Conservation (phyloP, 2,329 filamentous ascomycete species). For the Cryphonectria naterciae region DNA sequence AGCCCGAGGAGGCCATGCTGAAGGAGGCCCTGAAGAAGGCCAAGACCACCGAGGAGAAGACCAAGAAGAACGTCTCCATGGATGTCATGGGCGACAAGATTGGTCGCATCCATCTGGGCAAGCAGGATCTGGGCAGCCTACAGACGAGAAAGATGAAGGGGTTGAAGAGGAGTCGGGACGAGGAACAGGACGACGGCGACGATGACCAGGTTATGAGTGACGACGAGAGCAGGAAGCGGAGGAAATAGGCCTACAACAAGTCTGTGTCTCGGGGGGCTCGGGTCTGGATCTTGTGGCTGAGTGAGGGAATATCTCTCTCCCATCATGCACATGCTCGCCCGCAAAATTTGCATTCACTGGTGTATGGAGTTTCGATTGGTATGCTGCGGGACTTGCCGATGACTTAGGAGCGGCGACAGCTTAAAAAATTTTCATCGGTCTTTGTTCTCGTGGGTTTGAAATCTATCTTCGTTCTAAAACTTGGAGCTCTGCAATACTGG, state of each 20-base stretch:
- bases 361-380: conserved; percentile 25
- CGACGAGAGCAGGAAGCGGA: conserved; percentile 46
- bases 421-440: background rate
- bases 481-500: background rate
- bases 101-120: conserved; percentile 86
- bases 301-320: background rate
- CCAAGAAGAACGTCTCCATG: conserved; percentile 96
- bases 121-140: conserved; percentile 82
- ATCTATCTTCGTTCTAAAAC: background rate
- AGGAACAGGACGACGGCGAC: conserved; percentile 54
- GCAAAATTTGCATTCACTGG: conserved; percentile 23
- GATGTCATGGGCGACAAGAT: conserved; percentile 96
- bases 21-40: conserved; percentile 92
- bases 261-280: background rate
- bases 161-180: conserved; percentile 78
- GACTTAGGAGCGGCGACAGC: conserved; percentile 6
- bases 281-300: background rate
- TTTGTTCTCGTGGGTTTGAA: background rate
- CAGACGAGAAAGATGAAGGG: conserved; percentile 99
- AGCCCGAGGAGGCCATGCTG: conserved; percentile 77
- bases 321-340: conserved; percentile 8
- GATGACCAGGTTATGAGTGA: conserved; percentile 53
- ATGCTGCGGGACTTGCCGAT: conserved; percentile 2
- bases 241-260: conserved; percentile 35
- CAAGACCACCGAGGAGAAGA: conserved; percentile 72